Base-by-base conservation (phyloP, 768 basidiomycete species). In the Trametes sanguinea region DNA sequence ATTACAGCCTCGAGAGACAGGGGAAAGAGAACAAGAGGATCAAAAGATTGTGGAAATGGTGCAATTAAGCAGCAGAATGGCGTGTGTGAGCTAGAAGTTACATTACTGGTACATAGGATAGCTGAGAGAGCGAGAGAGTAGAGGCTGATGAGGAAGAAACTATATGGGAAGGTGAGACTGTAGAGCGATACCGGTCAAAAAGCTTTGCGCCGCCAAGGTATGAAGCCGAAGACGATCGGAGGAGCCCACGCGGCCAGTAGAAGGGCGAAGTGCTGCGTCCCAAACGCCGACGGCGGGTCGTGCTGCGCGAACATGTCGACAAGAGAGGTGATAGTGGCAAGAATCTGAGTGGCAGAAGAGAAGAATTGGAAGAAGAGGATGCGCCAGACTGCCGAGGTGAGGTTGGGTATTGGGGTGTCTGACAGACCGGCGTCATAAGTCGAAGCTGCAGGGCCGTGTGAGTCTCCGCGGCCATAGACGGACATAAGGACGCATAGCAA, bases 261-360 rank as follows among this genome's bases (percentile, higher is more conserved):
- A 47, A 89, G 69, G 42, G 85, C 83, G 57, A 89, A 68, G 69
- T 89, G 85, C 61, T 89, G 87, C 32, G 86, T 83, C 30, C 86
- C 87, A 65, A 89, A 82, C 4, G 86, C 74, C 13, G 80, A 72
- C 2, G 87, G 85, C 27, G 83, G 81, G 6, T 81, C 78, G 57
- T 85, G 74, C 50, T 78, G 77, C 8, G 81, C 76, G 27, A 87
- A 75, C 30, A 80, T 69, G 67, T 86, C 81, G 51, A 79, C 71
- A 22, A 74, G 65, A 14, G 71, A 80, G 75, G 72, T 85, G 82
- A 64, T 68, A 65, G 64, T 83, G 80, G 58, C 64, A 11, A 66
- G 51, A n/a, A 66, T 64, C 47, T 65, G 51, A 35, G 56, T 54
- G 4, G 33, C 35, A 30, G 56, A 60, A 6, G 67, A 78, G 51